Evolutionary conservation across 2,329 filamentous ascomycete species (phyloP).

Genomic region (Lasiodiplodia sp.): DNA sequence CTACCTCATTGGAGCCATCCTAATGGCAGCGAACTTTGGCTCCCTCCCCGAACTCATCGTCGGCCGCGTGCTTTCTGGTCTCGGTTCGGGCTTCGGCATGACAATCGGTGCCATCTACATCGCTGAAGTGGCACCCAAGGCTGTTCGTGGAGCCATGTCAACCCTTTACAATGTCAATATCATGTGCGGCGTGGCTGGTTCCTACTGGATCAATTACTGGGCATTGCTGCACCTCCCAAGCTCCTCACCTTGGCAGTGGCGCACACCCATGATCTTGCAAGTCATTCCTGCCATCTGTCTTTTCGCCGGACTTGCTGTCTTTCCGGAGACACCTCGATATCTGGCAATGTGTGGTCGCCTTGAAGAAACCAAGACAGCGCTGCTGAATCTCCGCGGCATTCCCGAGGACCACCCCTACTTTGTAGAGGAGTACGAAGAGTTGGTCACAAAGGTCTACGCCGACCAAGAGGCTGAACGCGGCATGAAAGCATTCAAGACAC

Average conservation of each 20-base stretch:
- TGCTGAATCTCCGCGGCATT: not conserved
- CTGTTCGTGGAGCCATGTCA: conserved; percentile 3
- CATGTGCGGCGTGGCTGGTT: not conserved
- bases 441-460: not conserved
- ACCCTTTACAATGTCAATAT: conserved; percentile 9
- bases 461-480: not conserved
- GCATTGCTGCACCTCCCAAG: not conserved
- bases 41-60: not conserved
- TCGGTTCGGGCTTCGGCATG: conserved; percentile 12
- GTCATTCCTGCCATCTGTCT: conserved; percentile 3
- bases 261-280: not conserved
- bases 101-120: conserved; percentile 3
- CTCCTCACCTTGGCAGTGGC: conserved; percentile 10
- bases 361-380: not conserved
- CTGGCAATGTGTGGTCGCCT: not conserved
- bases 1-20: not conserved
- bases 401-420: conserved; percentile 5
- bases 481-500: not conserved
- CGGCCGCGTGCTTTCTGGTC: not conserved
- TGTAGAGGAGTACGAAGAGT: conserved; percentile 6
- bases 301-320: not conserved
- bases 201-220: conserved; percentile 17
- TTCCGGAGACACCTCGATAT: conserved; percentile 13
- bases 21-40: conserved; percentile 6
- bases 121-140: not conserved